A percentile compares a stretch with the other conserved stretches of the same genome.
Conservation (phyloP, 2,329 filamentous ascomycete genomes). For the Penicillium occitanis region DNA sequence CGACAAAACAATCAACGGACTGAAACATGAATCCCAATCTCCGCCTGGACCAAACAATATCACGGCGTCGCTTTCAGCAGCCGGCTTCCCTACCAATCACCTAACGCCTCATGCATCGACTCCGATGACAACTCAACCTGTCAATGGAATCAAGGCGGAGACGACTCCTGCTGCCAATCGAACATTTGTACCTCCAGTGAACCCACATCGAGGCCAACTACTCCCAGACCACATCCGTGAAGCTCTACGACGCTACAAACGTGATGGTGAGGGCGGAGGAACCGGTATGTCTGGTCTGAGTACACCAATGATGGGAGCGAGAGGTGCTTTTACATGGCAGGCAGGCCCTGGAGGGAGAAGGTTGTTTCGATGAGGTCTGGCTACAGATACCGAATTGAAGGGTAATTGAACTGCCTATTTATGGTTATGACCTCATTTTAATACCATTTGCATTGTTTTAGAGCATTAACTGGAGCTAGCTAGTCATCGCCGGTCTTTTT, state of each 20-base stretch:
- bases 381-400: background rate
- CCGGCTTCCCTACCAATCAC: slow-evolving; percentile 15
- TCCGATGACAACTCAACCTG: slow-evolving; percentile 30
- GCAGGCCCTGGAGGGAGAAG: slow-evolving; percentile 44
- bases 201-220: slow-evolving; percentile 50
- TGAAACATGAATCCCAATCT: slow-evolving; percentile 29
- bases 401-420: background rate
- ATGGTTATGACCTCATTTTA: background rate
- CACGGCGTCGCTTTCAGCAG: slow-evolving; percentile 21
- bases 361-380: slow-evolving; percentile 41
- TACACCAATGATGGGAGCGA: slow-evolving; percentile 45
- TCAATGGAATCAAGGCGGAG: slow-evolving; percentile 21
- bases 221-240: slow-evolving; percentile 52
- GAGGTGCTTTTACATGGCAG: slow-evolving; percentile 46
- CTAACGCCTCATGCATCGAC: slow-evolving; percentile 21
- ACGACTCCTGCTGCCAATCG: slow-evolving; percentile 17
- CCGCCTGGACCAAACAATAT: slow-evolving; percentile 14
- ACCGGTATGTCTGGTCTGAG: slow-evolving; percentile 51
- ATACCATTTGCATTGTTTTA: slow-evolving; percentile 1
- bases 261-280: slow-evolving; percentile 50
- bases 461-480: background rate
- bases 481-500: background rate
- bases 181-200: slow-evolving; percentile 41
- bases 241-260: slow-evolving; percentile 50
- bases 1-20: slow-evolving; percentile 22